Evolutionary conservation across 1,284 basidiomycete genomes (phyloP).

Genomic region (Xanthoconium separans): DNA sequence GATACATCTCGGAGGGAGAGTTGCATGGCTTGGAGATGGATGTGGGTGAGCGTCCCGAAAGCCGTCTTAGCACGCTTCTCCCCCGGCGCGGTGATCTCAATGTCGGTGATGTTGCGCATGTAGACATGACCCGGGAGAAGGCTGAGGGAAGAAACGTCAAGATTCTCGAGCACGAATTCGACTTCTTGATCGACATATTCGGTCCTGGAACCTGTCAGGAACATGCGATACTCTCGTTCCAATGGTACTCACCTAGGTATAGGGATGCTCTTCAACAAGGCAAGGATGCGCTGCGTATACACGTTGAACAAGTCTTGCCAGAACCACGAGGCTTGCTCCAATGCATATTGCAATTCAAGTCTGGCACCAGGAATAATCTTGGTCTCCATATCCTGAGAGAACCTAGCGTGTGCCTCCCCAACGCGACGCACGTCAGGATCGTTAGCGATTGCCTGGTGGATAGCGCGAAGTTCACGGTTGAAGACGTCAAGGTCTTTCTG

Average conservation of each 20-base stretch:
- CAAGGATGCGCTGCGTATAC: slow-evolving; percentile 53
- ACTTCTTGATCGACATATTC: slow-evolving; percentile 64
- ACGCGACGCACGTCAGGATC: slow-evolving; percentile 50
- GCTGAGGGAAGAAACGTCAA: slow-evolving; percentile 61
- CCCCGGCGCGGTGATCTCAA: slow-evolving; percentile 57
- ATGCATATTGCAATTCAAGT: slow-evolving; percentile 44
- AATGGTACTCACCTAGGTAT: slow-evolving; percentile 55
- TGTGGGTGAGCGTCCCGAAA: slow-evolving; percentile 60
- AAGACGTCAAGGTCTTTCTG: slow-evolving; percentile 45
- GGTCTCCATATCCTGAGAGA: slow-evolving; percentile 48
- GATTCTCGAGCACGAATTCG: slow-evolving; percentile 71
- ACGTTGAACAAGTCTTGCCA: slow-evolving; percentile 71
- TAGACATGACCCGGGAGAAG: slow-evolving; percentile 68
- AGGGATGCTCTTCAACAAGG: slow-evolving; percentile 52
- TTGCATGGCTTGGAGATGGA: slow-evolving; percentile 62
- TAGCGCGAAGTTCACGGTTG: slow-evolving; percentile 41
- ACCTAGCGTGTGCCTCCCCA: slow-evolving; percentile 44
- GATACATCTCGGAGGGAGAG: slow-evolving; percentile 61
- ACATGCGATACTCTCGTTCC: slow-evolving; percentile 1
- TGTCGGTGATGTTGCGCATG: slow-evolving; percentile 70
- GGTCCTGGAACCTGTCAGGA: slow-evolving; percentile 40
- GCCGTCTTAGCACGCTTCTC: slow-evolving; percentile 40
- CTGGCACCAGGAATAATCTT: slow-evolving; percentile 36
- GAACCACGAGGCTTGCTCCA: slow-evolving; percentile 65
- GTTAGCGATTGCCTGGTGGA: slow-evolving; percentile 43